Conservation (phyloP, 768 basidiomycete species). For the Kondoa malvinella region DNA sequence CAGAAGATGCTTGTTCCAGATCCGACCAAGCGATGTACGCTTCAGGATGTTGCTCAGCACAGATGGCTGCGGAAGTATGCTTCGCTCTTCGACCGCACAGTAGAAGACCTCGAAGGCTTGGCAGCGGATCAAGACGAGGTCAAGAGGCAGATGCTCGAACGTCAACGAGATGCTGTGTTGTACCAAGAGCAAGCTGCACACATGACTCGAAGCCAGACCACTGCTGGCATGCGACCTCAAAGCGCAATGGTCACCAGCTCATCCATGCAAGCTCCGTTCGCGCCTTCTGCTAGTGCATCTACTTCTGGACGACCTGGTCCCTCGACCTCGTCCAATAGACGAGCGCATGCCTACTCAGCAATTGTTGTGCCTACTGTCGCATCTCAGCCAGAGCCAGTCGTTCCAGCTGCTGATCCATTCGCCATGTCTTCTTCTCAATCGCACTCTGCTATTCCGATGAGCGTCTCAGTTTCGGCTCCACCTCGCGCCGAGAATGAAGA, state of each 20-base stretch:
- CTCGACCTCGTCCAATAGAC: not conserved
- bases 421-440: not conserved
- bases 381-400: not conserved
- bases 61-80: constrained; percentile 61
- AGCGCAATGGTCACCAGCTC: constrained; percentile 15
- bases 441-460: constrained; percentile 12
- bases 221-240: constrained; percentile 13
- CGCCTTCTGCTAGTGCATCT: constrained; percentile 2
- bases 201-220: constrained; percentile 25
- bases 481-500: constrained; percentile 11
- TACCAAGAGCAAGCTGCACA: constrained; percentile 6
- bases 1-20: constrained; percentile 89
- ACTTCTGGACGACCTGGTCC: not conserved
- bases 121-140: constrained; percentile 72
- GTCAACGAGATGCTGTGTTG: constrained; percentile 38
- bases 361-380: constrained; percentile 10
- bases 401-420: constrained; percentile 3
- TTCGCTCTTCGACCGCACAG: constrained; percentile 47
- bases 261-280: constrained; percentile 12
- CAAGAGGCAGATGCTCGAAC: constrained; percentile 49
- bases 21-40: constrained; percentile 57
- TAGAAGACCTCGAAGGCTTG: constrained; percentile 59
- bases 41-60: constrained; percentile 67
- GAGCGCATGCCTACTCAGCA: constrained; percentile 2
- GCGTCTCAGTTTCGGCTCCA: constrained; percentile 12